phyloP scores from a whole-genome alignment of 2,329 filamentous ascomycete genomes.

The Aulographum hederae region DNA sequence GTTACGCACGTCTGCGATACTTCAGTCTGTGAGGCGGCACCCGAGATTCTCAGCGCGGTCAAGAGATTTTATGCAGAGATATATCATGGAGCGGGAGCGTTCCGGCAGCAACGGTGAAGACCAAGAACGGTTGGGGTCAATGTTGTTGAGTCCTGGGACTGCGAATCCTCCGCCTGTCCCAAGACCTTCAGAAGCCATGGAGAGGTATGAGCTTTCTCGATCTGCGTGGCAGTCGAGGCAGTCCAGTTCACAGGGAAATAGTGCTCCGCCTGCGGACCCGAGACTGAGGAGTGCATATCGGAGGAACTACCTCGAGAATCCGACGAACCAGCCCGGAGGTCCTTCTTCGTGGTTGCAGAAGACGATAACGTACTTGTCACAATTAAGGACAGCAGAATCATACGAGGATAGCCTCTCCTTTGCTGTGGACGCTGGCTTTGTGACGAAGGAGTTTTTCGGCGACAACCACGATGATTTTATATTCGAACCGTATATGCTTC shows the following conservation, averaged over 20 bases:
- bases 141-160: no score
- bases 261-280: conserved; percentile 5
- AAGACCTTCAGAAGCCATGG: no score
- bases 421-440: conserved; percentile 34
- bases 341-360: conserved; percentile 30
- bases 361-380: conserved; percentile 42
- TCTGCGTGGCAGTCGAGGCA: conserved; percentile 7
- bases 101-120: conserved; percentile 12
- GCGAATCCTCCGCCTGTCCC: no score
- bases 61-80: conserved; percentile 19
- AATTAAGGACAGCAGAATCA: conserved; percentile 33
- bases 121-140: neutral
- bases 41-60: conserved; percentile 19
- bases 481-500: conserved; percentile 32
- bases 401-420: conserved; percentile 35
- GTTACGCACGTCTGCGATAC: conserved; percentile 20
- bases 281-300: neutral
- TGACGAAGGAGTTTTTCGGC: conserved; percentile 32
- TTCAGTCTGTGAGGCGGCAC: conserved; percentile 20
- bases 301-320: conserved; percentile 11
- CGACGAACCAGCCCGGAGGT: conserved; percentile 8
- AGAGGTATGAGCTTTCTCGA: conserved; percentile 9
- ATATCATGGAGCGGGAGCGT: conserved; percentile 20
- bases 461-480: conserved; percentile 39
- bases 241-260: conserved; percentile 6